Conservation (phyloP, 306 rosid genomes). For the Styphnolobium japonicum region DNA sequence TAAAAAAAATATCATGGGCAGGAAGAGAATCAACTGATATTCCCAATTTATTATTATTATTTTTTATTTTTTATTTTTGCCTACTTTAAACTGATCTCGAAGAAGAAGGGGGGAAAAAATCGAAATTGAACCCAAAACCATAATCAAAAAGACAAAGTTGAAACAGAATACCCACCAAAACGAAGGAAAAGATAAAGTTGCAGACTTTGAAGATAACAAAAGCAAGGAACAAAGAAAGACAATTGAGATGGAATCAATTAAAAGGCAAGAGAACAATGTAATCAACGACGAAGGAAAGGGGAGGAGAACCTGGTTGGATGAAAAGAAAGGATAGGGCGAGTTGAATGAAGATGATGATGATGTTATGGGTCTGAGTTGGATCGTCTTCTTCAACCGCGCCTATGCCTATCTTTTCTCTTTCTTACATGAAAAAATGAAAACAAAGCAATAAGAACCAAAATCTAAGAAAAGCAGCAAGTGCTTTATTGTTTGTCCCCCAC, state of each 20-base stretch:
- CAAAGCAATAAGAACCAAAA: not conserved
- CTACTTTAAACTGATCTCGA: not conserved
- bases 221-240: not conserved
- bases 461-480: not conserved
- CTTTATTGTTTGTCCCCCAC: constrained; percentile 1
- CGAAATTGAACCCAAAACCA: constrained; percentile 6
- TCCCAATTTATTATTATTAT: not conserved
- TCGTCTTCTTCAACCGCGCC: not conserved
- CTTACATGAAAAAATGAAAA: not conserved
- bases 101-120: not conserved
- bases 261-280: not conserved
- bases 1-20: not conserved
- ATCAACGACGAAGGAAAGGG: not conserved
- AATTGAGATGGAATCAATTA: not conserved
- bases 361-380: not conserved
- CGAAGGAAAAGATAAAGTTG: not conserved
- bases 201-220: not conserved
- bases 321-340: not conserved
- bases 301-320: constrained; percentile 4
- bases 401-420: constrained; percentile 7
- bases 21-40: not conserved
- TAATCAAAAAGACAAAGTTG: not conserved
- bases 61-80: not conserved
- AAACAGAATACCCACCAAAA: not conserved
- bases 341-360: not conserved